phyloP scores from a whole-genome alignment of 495 filamentous ascomycete species.

The Aspergillus homomorphus region DNA sequence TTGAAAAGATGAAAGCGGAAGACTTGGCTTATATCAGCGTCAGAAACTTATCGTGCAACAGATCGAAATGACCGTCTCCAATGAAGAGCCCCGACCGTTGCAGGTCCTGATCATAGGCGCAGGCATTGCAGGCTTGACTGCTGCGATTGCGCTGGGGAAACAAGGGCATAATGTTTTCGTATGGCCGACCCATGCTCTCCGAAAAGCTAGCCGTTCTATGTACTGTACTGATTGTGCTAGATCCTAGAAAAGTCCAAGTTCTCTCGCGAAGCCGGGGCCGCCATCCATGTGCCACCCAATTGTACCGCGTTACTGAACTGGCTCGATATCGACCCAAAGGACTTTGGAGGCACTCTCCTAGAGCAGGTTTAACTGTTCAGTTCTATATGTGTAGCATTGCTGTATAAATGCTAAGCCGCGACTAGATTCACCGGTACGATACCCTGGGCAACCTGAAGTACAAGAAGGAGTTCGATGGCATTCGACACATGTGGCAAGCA shows the following conservation, averaged over 20 bases:
- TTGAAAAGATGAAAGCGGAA: not conserved
- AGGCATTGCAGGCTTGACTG: constrained; percentile 31
- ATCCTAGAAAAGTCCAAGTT: constrained; percentile 52
- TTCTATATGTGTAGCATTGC: not conserved
- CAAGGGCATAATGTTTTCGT: constrained; percentile 33
- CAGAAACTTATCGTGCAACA: not conserved
- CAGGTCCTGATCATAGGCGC: constrained; percentile 29
- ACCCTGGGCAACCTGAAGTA: constrained; percentile 18
- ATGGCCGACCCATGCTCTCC: constrained; percentile 2
- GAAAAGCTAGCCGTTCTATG: not conserved
- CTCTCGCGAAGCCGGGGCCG: constrained; percentile 54
- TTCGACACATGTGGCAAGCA: constrained; percentile 25
- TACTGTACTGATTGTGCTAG: constrained; percentile 12
- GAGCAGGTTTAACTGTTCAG: no score
- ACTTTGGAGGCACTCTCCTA: constrained; percentile 28
- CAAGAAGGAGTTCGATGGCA: constrained; percentile 17
- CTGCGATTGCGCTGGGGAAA: constrained; percentile 30
- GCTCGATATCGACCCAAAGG: constrained; percentile 45
- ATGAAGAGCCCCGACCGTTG: constrained; percentile 10
- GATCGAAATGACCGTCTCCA: not conserved
- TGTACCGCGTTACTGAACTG: constrained; percentile 43
- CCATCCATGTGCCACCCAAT: constrained; percentile 51
- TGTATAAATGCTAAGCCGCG: not conserved
- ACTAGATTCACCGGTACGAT: constrained; percentile 25
- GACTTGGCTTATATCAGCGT: no score